phyloP scores from a whole-genome alignment of 1,139 yeast genomes.

The Diutina rugosa region DNA sequence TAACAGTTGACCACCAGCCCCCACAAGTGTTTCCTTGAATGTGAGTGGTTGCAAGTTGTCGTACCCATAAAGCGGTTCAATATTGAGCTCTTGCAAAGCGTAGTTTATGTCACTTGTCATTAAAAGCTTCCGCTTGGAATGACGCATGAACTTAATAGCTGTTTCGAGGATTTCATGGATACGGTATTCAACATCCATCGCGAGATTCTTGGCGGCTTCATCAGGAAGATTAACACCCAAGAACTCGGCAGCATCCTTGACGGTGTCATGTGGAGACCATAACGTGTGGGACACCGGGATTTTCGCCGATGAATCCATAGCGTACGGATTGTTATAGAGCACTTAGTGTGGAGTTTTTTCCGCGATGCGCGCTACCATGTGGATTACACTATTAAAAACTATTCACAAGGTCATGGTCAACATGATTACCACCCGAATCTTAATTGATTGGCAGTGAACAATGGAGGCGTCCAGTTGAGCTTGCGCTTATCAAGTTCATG shows the following conservation, averaged over 20 bases:
- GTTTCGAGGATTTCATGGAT: slow-evolving; percentile 92
- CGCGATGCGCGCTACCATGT: neutral
- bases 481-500: slow-evolving; percentile 64
- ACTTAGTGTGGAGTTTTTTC: neutral
- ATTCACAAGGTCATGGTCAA: neutral
- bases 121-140: slow-evolving; percentile 71
- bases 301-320: slow-evolving; percentile 1
- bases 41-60: slow-evolving; percentile 48
- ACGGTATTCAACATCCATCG: slow-evolving; percentile 97
- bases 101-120: slow-evolving; percentile 74
- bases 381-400: neutral
- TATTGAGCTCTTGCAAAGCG: slow-evolving; percentile 74
- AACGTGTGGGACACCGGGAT: slow-evolving; percentile 68
- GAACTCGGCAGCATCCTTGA: slow-evolving; percentile 89
- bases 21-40: slow-evolving; percentile 75
- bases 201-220: slow-evolving; percentile 86
- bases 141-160: slow-evolving; percentile 92
- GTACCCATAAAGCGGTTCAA: slow-evolving; percentile 78
- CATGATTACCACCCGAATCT: slow-evolving; percentile 79
- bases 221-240: slow-evolving; percentile 79
- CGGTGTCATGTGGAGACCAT: slow-evolving; percentile 98
- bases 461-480: slow-evolving; percentile 89
- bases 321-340: neutral
- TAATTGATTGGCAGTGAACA: slow-evolving; percentile 89
- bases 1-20: slow-evolving; percentile 81